Conservation (phyloP, 352 stramenopile genomes). For the Sclerospora graminicola region DNA sequence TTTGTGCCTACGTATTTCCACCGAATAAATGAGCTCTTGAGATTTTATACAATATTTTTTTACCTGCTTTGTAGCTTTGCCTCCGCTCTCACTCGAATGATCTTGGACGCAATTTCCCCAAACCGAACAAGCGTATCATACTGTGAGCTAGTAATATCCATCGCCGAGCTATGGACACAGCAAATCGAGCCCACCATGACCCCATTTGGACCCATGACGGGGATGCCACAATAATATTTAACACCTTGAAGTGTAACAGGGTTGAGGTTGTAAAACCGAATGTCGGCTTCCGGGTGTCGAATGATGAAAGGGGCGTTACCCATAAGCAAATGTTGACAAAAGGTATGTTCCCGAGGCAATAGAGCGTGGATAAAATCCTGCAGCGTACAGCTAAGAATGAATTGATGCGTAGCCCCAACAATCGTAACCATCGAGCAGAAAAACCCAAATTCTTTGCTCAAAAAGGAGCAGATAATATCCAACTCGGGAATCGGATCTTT, state of each 20-base stretch:
- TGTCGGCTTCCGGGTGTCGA: constrained; percentile 16
- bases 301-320: constrained; percentile 33
- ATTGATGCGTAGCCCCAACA: constrained; percentile 32
- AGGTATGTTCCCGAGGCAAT: constrained; percentile 38
- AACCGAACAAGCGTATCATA: constrained; percentile 23
- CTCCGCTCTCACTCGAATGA: constrained; percentile 24
- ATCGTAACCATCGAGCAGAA: constrained; percentile 51
- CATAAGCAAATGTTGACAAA: constrained; percentile 61
- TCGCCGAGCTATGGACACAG: constrained; percentile 17
- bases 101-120: constrained; percentile 26
- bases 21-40: no score
- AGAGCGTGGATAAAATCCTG: constrained; percentile 16
- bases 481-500: constrained; percentile 29
- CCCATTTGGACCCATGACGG: constrained; percentile 15
- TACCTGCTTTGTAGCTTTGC: constrained; percentile 6
- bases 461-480: constrained; percentile 48
- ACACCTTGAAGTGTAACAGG: constrained; percentile 20
- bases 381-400: constrained; percentile 38
- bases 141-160: constrained; percentile 24
- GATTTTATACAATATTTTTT: no score
- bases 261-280: constrained; percentile 47
- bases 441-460: constrained; percentile 36
- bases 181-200: constrained; percentile 25
- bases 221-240: constrained; percentile 58
- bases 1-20: background rate